Conservation (phyloP, 345 rosid species). For the Camelina hispida region DNA sequence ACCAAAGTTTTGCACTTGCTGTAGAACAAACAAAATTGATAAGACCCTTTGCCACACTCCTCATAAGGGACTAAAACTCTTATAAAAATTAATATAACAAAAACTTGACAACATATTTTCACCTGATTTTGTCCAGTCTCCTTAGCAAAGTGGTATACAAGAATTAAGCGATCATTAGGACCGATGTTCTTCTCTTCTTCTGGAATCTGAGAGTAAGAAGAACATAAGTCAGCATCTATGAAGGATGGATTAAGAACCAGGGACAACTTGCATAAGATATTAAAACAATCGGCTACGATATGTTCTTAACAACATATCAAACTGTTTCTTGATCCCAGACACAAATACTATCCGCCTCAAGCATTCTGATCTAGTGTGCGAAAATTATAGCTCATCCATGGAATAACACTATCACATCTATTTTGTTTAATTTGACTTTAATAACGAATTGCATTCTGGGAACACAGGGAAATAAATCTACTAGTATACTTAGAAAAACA, state of each 20-base stretch:
- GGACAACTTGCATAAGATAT: slow-evolving; percentile 3
- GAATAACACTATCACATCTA: background rate
- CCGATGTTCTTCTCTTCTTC: slow-evolving; percentile 98
- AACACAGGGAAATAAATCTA: slow-evolving; percentile 9
- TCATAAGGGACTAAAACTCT: background rate
- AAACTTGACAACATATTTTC: slow-evolving; percentile 39
- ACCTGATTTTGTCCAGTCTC: slow-evolving; percentile 83
- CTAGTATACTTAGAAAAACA: background rate
- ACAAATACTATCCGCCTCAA: background rate
- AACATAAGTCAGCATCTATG: slow-evolving; percentile 18
- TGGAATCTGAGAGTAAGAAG: slow-evolving; percentile 59
- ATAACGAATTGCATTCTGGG: slow-evolving; percentile 6
- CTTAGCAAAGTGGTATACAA: slow-evolving; percentile 88
- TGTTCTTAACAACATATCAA: slow-evolving; percentile 7
- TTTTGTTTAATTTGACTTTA: background rate
- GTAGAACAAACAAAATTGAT: slow-evolving; percentile 37
- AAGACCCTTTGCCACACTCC: background rate
- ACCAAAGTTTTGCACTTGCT: slow-evolving; percentile 96
- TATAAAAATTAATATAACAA: background rate
- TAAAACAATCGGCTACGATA: slow-evolving; percentile 23
- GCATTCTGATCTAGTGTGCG: slow-evolving; percentile 1
- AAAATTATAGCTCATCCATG: slow-evolving; percentile 5
- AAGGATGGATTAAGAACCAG: slow-evolving; percentile 6
- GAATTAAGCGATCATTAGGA: slow-evolving; percentile 85
- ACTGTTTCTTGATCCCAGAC: slow-evolving; percentile 7